Evolutionary conservation across 1,284 basidiomycete species (phyloP).

Genomic region (Papiliotrema fonsecae): DNA sequence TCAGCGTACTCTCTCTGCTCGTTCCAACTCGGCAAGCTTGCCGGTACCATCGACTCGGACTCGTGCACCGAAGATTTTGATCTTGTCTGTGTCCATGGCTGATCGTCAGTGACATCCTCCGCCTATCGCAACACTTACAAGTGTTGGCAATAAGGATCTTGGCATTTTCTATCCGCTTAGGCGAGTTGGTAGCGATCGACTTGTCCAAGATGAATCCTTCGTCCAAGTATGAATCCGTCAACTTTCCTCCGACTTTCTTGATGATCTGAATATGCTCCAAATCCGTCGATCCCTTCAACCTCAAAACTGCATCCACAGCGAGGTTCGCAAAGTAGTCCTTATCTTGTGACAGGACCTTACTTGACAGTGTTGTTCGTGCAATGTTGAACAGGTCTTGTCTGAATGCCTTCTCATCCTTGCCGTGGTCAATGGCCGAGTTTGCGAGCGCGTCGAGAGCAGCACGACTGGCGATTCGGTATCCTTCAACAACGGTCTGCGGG

Average conservation of each 20-base stretch:
- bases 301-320: conserved; percentile 92
- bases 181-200: conserved; percentile 88
- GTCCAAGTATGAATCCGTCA: conserved; percentile 97
- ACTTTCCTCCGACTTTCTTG: conserved; percentile 98
- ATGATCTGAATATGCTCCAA: conserved; percentile 99
- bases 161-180: conserved; percentile 89
- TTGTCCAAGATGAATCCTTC: conserved; percentile 99
- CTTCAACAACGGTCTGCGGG: conserved; percentile 99
- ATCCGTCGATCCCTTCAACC: conserved; percentile 90
- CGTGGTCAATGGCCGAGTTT: conserved; percentile 74
- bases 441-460: conserved; percentile 84
- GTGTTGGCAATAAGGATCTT: conserved; percentile 98
- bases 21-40: conserved; percentile 95
- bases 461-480: conserved; percentile 85
- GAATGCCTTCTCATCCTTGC: conserved; percentile 68
- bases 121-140: conserved; percentile 54
- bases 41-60: conserved; percentile 94
- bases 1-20: conserved; percentile 71
- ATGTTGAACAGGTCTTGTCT: conserved; percentile 92
- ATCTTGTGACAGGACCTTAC: conserved; percentile 94
- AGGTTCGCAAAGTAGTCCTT: conserved; percentile 99
- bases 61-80: conserved; percentile 96
- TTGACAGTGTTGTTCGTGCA: conserved; percentile 90
- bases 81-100: conserved; percentile 99
- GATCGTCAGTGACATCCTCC: conserved; percentile 8